Evolutionary conservation across 2,329 filamentous ascomycete genomes (phyloP), one percentile per base, ranked within the genome.

Genomic region (Cladosporium sp.): DNA sequence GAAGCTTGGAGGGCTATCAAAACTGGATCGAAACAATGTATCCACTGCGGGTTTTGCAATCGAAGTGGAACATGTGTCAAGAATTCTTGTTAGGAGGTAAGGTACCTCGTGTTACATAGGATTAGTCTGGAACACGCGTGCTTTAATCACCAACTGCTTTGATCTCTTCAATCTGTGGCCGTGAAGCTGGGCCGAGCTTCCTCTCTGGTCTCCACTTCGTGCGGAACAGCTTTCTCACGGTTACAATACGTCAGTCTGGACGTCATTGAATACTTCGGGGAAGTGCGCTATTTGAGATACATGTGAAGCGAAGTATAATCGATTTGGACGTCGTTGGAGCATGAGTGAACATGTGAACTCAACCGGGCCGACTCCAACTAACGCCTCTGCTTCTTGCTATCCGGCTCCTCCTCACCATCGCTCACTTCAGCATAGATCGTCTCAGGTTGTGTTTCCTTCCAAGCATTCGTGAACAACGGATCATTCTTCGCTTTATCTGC

Each of bases 391-490:
- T 75, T 84, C 77, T 88, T 88, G 79, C 88, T 91, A 36, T 91
- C 86, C n/a, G 86, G 88, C 61, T 88, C 89, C 46, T 87, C 85
- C 69, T 96, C 93, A 18, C 93, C 91, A 73, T 96, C 94, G 76
- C 93, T 96, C 36, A 95, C 73, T 51, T 97, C 91, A 8, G 91
- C 91, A 80, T 96, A 99, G 70, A 97, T 90, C 28, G 93, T 92
- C 71, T 93, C 89, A 0, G 95, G 95, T 80, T 98, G 94, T 43
- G 93, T 98, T 71, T 90, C 85, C 75, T 90, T 91, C 91, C 93
- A 99, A 18, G 93, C 95, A 70, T 91, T 92, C 32, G 95, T 99
- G 75, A 98, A 99, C 72, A 97, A 85, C 0, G 93, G 94, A 76
- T 98, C 93, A 76, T 92, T 94, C 79, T 96, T 88, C 14, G 93